These are phyloP conservation scores for Umbellularia californica DNA, from an alignment of 164 flowering plant genomes.

Conservation along the genomic window DNA sequence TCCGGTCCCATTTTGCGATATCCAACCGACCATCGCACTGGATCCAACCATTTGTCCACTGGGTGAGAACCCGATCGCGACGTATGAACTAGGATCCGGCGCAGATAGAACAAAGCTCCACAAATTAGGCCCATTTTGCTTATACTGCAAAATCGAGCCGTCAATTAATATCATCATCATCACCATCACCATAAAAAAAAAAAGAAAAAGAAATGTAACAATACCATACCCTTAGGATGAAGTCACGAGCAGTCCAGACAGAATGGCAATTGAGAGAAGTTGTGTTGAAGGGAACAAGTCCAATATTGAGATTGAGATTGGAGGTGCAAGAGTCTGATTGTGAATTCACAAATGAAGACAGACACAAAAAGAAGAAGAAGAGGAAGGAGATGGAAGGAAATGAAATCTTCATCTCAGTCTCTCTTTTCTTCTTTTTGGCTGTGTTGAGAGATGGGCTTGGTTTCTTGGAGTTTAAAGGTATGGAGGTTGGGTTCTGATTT, in stretches of 20 bases:
- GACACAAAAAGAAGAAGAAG: constrained; percentile 5
- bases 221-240: constrained; percentile 41
- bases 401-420: constrained; percentile 13
- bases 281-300: constrained; percentile 20
- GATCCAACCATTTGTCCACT: constrained; percentile 45
- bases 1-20: constrained; percentile 15
- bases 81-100: constrained; percentile 28
- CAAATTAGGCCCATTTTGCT: constrained; percentile 15
- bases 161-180: no score
- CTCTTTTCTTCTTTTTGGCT: neutral
- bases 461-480: no score
- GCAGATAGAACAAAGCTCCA: constrained; percentile 53
- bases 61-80: constrained; percentile 47
- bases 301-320: constrained; percentile 16
- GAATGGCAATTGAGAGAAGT: constrained; percentile 21
- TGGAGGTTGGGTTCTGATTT: no score
- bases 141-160: constrained; percentile 24
- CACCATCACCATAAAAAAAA: neutral
- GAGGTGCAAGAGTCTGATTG: constrained; percentile 33
- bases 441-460: neutral
- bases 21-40: constrained; percentile 50
- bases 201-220: neutral
- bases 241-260: constrained; percentile 34
- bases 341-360: constrained; percentile 12
- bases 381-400: constrained; percentile 2